These are phyloP conservation scores for Pythium guiyangense DNA, from an alignment of 352 stramenopile species.

Conservation along the genomic window DNA sequence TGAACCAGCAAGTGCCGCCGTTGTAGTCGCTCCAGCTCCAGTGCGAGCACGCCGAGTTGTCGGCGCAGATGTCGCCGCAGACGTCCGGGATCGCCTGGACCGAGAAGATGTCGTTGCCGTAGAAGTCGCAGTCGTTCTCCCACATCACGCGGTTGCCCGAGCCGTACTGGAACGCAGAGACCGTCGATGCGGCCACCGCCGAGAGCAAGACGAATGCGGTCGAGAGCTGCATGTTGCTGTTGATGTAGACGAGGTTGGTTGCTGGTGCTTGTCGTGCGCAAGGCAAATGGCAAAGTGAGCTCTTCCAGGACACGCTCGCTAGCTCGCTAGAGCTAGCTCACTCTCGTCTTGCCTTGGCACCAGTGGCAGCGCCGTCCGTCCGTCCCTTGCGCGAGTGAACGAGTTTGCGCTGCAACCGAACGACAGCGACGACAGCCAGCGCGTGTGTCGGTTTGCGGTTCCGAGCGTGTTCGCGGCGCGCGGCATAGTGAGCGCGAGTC, in stretches of 20 bases:
- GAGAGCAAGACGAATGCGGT: conserved; percentile 7
- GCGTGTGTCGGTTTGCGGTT: not conserved
- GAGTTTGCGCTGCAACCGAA: not conserved
- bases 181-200: conserved; percentile 1
- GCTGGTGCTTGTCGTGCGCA: not conserved
- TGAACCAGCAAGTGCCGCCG: conserved; percentile 63
- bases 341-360: not conserved
- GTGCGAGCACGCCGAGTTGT: conserved; percentile 14
- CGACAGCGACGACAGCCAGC: not conserved
- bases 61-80: conserved; percentile 15
- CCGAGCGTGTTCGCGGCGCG: not conserved
- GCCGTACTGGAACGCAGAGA: conserved; percentile 8
- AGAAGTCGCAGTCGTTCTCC: conserved; percentile 19
- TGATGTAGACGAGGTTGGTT: not conserved
- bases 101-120: conserved; percentile 14
- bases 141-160: conserved; percentile 14
- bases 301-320: not conserved
- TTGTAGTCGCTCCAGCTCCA: conserved; percentile 51
- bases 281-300: conserved; percentile 14
- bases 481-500: conserved; percentile 5
- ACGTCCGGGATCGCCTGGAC: conserved; percentile 10
- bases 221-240: conserved; percentile 5
- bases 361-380: not conserved
- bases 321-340: no score
- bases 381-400: not conserved